These are phyloP conservation scores for Rubroshorea leprosula DNA, from an alignment of 345 rosid species.

Conservation along the genomic window DNA sequence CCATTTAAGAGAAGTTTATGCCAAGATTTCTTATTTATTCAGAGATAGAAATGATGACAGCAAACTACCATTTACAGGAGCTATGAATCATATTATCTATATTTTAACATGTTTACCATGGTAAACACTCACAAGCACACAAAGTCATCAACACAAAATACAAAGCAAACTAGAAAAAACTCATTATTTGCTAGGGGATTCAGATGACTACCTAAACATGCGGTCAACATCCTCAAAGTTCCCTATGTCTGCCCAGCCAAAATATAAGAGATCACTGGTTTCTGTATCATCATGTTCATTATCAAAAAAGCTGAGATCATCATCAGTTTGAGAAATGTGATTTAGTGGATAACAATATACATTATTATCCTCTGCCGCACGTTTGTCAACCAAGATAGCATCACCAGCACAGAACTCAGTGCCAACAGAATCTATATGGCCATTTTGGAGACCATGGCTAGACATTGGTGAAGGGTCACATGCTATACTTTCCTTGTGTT, in stretches of 20 bases:
- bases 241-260: conserved; percentile 80
- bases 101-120: not conserved
- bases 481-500: conserved; percentile 37
- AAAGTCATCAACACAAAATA: not conserved
- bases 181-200: not conserved
- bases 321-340: conserved; percentile 42
- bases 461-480: conserved; percentile 40
- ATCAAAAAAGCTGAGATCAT: conserved; percentile 51
- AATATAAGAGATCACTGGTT: conserved; percentile 51
- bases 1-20: not conserved
- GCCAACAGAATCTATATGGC: conserved; percentile 24
- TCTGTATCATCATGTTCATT: conserved; percentile 51
- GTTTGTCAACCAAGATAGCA: conserved; percentile 37
- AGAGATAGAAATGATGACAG: not conserved
- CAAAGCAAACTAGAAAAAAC: not conserved
- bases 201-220: conserved; percentile 64
- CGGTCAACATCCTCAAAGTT: conserved; percentile 89
- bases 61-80: not conserved
- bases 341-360: conserved; percentile 43
- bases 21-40: not conserved
- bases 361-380: conserved; percentile 30
- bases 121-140: not conserved
- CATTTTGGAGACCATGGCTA: conserved; percentile 34
- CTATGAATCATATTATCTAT: not conserved
- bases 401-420: conserved; percentile 35